phyloP scores from a whole-genome alignment of 2,329 filamentous ascomycete genomes.

The Dactylonectria estremocensis region DNA sequence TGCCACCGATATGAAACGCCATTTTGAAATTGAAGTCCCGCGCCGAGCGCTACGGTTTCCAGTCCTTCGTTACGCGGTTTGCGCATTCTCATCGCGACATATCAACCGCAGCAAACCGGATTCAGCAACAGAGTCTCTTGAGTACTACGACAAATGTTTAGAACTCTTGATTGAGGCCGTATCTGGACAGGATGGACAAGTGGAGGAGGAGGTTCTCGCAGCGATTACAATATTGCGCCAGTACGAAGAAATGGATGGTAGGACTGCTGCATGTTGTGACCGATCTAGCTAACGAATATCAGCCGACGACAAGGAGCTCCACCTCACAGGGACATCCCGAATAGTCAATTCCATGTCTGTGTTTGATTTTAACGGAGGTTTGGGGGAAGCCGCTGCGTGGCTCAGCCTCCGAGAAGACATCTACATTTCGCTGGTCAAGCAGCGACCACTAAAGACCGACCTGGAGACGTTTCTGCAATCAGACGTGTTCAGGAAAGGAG shows the following conservation, averaged over 20 bases:
- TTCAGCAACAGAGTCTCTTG: constrained; percentile 28
- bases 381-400: constrained; percentile 40
- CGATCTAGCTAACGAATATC: not conserved
- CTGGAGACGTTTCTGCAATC: constrained; percentile 38
- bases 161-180: constrained; percentile 32
- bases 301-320: constrained; percentile 39
- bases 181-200: constrained; percentile 28
- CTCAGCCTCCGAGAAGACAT: constrained; percentile 37
- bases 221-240: constrained; percentile 31
- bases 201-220: constrained; percentile 31
- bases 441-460: constrained; percentile 32
- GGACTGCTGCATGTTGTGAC: not conserved
- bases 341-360: constrained; percentile 40
- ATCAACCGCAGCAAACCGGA: constrained; percentile 26
- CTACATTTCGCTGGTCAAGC: constrained; percentile 34
- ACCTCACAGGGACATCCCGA: constrained; percentile 36
- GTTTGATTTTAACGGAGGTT: constrained; percentile 38
- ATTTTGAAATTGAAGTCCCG: constrained; percentile 39
- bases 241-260: constrained; percentile 37
- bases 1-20: constrained; percentile 33
- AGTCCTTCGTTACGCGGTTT: constrained; percentile 36
- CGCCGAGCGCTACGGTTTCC: constrained; percentile 32
- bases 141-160: constrained; percentile 36
- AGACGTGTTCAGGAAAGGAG: constrained; percentile 28
- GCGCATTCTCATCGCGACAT: constrained; percentile 36